Evolutionary conservation across 768 basidiomycete genomes (phyloP), one percentile per base, ranked within the genome.

Genomic region (Lactifluus piperatus): DNA sequence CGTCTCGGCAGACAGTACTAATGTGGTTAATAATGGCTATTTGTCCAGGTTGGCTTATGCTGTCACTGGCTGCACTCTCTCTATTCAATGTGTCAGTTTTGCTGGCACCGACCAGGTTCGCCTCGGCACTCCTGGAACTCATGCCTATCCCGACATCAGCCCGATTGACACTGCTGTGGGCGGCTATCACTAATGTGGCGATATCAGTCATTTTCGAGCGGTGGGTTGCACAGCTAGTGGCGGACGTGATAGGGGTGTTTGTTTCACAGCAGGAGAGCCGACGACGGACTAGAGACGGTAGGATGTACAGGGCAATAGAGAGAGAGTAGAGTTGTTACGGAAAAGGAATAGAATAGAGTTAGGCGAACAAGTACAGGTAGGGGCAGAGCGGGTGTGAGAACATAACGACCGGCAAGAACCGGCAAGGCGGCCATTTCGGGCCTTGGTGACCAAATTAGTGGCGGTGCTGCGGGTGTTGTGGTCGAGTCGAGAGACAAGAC

Each of bases 261-360:
- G 69, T 73, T 57, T 71, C 71, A 51, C 74, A 74, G 2, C 71
- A 51, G 1, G 58, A 60, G 6, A 26, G 66, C 49, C 76, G 76
- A 56, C 72, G 80, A 60, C 75, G 86, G 57, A 75, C 74, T 49
- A 75, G 76, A 47, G 82, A 82, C 14, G 86, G 85, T 5, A 92
- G 92, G 69, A 72, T 79, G 51, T 98, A 98, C 79, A 94, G 94
- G 73, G 76, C 80, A 9, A 83, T 98, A 2, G 90, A 92, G 65
- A 82, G 84, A 22, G 84, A 82, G 34, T 82, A 86, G 83, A 66
- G 30, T 11, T 62, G 37, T 49, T 22, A 36, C 27, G 14, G 24
- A 18, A 39, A 82, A 84, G 22, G 84, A 82, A 30, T 82, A 86
- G 82, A 66, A 32, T 58, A 36, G 54, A 29, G 39, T 41, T 24